A percentile compares a stretch with the other conserved stretches of the same genome.
phyloP scores from a whole-genome alignment of 495 filamentous ascomycete species.

The Parachaetomium inaequale region DNA sequence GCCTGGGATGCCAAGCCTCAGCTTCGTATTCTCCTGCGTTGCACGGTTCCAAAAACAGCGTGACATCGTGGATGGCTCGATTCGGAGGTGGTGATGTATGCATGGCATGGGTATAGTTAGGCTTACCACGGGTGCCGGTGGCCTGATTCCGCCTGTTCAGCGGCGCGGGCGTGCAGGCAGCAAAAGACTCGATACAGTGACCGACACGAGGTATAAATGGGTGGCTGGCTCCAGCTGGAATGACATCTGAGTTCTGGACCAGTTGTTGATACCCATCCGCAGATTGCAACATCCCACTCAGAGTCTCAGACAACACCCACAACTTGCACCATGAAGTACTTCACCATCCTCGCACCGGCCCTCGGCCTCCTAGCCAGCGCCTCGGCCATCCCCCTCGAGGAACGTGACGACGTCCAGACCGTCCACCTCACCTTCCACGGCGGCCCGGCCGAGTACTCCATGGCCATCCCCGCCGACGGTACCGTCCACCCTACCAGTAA shows the following conservation, averaged over 20 bases:
- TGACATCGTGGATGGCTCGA: conserved; percentile 1
- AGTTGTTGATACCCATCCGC: not conserved
- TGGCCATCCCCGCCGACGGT: conserved; percentile 33
- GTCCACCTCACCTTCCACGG: conserved; percentile 32
- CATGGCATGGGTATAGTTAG: not conserved
- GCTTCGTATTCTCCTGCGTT: conserved; percentile 7
- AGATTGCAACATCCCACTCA: not conserved
- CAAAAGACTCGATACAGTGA: not conserved
- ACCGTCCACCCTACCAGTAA: conserved; percentile 25
- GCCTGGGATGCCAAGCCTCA: not conserved
- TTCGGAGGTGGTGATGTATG: not conserved
- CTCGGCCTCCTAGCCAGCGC: conserved; percentile 16
- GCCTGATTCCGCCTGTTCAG: not conserved
- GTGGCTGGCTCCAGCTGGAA: too few species aligned
- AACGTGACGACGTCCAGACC: conserved; percentile 25
- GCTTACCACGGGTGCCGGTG: not conserved
- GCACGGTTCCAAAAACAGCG: not conserved
- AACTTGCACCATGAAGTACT: conserved; percentile 19
- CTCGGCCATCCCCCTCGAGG: conserved; percentile 22
- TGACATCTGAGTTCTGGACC: not conserved
- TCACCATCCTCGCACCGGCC: conserved; percentile 10
- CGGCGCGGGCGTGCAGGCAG: not conserved
- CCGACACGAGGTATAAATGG: not conserved
- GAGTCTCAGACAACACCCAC: not conserved
- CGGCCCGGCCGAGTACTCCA: conserved; percentile 26